These are phyloP conservation scores for Huntiella bhutanensis DNA, from an alignment of 2,329 filamentous ascomycete species.

Conservation along the genomic window DNA sequence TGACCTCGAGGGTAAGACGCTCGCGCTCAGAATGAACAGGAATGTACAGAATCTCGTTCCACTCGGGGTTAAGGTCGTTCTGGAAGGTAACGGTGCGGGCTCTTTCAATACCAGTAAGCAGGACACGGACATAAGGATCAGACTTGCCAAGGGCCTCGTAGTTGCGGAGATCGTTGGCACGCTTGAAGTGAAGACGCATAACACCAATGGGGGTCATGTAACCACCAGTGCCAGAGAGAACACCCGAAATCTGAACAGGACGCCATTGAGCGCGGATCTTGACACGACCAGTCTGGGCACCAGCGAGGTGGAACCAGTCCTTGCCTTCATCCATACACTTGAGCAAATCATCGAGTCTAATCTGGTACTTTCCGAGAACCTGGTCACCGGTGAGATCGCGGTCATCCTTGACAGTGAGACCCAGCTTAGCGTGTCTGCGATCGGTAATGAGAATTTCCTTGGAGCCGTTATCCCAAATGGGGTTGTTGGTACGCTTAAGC, in stretches of 20 bases:
- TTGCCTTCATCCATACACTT: slow-evolving; percentile 81
- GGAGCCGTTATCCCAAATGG: slow-evolving; percentile 81
- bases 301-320: slow-evolving; percentile 84
- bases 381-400: slow-evolving; percentile 70
- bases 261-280: slow-evolving; percentile 94
- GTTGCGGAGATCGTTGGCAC: slow-evolving; percentile 68
- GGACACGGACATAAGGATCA: slow-evolving; percentile 76
- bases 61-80: slow-evolving; percentile 88
- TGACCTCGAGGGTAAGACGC: slow-evolving; percentile 74
- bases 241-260: slow-evolving; percentile 70
- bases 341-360: slow-evolving; percentile 85
- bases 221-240: slow-evolving; percentile 58
- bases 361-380: slow-evolving; percentile 78
- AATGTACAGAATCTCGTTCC: slow-evolving; percentile 88
- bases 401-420: slow-evolving; percentile 88
- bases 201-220: slow-evolving; percentile 91
- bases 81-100: slow-evolving; percentile 86
- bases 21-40: slow-evolving; percentile 74
- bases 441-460: slow-evolving; percentile 95
- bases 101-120: slow-evolving; percentile 80
- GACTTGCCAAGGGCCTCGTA: slow-evolving; percentile 93
- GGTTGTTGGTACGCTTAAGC: slow-evolving; percentile 92
- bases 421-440: slow-evolving; percentile 73
- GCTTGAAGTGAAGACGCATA: slow-evolving; percentile 81
- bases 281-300: slow-evolving; percentile 62